Conservation (phyloP, 148 eudicot genomes). For the Drosera capensis region DNA sequence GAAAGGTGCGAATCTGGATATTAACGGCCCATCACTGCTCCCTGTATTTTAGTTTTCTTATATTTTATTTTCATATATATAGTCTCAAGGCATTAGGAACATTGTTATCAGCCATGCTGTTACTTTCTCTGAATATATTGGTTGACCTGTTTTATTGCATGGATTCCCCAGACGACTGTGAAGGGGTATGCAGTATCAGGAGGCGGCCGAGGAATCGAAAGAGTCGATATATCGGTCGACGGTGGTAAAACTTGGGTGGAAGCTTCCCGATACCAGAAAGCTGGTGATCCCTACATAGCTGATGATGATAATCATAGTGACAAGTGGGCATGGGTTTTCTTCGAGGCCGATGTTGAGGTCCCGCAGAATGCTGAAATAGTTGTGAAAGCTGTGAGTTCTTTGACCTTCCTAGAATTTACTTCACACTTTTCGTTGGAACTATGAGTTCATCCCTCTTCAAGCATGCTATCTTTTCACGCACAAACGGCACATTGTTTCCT, state of each 20-base stretch:
- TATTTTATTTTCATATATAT: too few species aligned
- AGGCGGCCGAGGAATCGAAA: slow-evolving; percentile 92
- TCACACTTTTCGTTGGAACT: neutral
- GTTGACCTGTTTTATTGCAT: neutral
- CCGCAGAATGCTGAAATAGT: slow-evolving; percentile 50
- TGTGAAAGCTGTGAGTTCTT: slow-evolving; percentile 62
- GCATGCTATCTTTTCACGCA: neutral
- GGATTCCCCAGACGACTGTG: slow-evolving; percentile 39
- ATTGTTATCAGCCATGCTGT: too few species aligned
- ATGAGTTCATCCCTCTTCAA: neutral
- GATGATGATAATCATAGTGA: slow-evolving; percentile 60
- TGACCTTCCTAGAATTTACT: neutral
- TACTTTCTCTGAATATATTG: neutral
- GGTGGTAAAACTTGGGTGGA: slow-evolving; percentile 93
- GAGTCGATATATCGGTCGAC: slow-evolving; percentile 77
- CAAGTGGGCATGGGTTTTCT: slow-evolving; percentile 95
- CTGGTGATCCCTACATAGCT: slow-evolving; percentile 45
- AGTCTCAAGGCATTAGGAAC: too few species aligned
- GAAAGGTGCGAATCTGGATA: slow-evolving; percentile 58
- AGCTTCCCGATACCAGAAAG: slow-evolving; percentile 73
- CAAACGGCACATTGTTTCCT: too few species aligned
- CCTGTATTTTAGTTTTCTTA: too few species aligned
- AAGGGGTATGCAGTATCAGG: slow-evolving; percentile 90
- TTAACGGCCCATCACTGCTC: too few species aligned
- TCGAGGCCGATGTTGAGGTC: slow-evolving; percentile 55